These are phyloP conservation scores for Physaria fendleri DNA, from an alignment of 345 rosid genomes.

Conservation along the genomic window DNA sequence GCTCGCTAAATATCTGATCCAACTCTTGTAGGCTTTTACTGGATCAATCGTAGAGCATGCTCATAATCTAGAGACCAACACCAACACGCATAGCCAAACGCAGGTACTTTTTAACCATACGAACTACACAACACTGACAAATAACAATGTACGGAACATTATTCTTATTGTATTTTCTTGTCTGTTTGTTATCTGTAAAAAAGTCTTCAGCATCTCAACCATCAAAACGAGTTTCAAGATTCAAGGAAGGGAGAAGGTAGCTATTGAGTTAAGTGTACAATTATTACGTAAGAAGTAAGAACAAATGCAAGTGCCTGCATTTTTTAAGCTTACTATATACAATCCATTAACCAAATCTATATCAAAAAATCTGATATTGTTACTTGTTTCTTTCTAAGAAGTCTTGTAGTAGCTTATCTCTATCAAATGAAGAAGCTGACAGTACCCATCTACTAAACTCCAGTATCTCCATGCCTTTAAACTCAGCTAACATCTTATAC, in stretches of 20 bases:
- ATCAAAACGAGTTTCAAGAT: slow-evolving; percentile 73
- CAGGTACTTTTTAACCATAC: slow-evolving; percentile 39
- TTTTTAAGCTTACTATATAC: slow-evolving; percentile 11
- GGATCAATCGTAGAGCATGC: slow-evolving; percentile 66
- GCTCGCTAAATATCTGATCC: not conserved
- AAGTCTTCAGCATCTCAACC: slow-evolving; percentile 50
- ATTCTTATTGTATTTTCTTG: slow-evolving; percentile 1
- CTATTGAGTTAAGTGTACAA: not conserved
- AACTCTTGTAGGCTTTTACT: slow-evolving; percentile 55
- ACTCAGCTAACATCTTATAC: slow-evolving; percentile 48
- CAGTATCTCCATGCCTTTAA: slow-evolving; percentile 56
- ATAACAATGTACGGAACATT: not conserved
- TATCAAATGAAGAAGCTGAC: slow-evolving; percentile 41
- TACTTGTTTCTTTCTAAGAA: slow-evolving; percentile 23
- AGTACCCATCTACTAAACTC: slow-evolving; percentile 79
- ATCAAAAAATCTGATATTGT: not conserved
- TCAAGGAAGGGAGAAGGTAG: slow-evolving; percentile 66
- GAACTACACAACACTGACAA: not conserved
- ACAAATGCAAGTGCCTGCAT: not conserved
- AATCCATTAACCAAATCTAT: not conserved
- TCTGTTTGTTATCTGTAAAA: slow-evolving; percentile 20
- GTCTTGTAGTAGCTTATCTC: slow-evolving; percentile 45
- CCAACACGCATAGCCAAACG: slow-evolving; percentile 19
- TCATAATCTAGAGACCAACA: slow-evolving; percentile 26
- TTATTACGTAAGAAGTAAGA: slow-evolving; percentile 8